Percentiles rank a stretch among this genome's conserved stretches.
phyloP scores from a whole-genome alignment of 176 grass and related monocot species.

The Phyllostachys edulis region DNA sequence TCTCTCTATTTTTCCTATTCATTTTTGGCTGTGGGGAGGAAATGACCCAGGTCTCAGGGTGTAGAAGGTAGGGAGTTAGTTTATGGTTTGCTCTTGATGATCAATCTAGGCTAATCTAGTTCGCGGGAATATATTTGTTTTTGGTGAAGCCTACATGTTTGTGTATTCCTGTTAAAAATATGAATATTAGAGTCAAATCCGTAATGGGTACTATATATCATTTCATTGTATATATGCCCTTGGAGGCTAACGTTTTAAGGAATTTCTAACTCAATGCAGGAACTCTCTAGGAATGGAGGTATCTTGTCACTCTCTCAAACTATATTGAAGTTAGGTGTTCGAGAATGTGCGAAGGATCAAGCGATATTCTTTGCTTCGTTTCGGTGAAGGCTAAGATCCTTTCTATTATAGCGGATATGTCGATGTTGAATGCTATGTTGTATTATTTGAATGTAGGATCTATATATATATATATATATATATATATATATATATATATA shows the following conservation, averaged over 20 bases:
- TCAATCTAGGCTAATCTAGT: background rate
- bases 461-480: too few relatives aligned
- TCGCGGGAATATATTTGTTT: background rate
- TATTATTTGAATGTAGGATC: too few relatives aligned
- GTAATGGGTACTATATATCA: background rate
- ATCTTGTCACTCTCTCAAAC: conserved; percentile 72
- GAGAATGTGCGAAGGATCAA: conserved; percentile 69
- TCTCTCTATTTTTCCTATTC: background rate
- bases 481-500: too few relatives aligned
- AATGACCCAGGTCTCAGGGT: background rate
- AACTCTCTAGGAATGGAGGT: conserved; percentile 87
- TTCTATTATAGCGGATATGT: too few relatives aligned
- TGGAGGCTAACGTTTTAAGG: conserved; percentile 16
- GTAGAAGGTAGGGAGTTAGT: background rate
- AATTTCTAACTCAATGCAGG: conserved; percentile 56
- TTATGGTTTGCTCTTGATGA: conserved; percentile 2
- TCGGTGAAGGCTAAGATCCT: conserved; percentile 92
- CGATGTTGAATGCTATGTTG: too few relatives aligned
- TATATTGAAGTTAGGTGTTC: conserved; percentile 71
- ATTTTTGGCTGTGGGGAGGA: background rate
- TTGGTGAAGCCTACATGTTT: conserved; percentile 1
- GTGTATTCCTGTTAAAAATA: background rate
- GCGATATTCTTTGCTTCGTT: conserved; percentile 58
- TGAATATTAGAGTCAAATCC: background rate
- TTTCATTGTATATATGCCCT: conserved; percentile 13